Conservation (phyloP, 805 yeast genomes). For the Cyberlindnera euphorbiiphila region DNA sequence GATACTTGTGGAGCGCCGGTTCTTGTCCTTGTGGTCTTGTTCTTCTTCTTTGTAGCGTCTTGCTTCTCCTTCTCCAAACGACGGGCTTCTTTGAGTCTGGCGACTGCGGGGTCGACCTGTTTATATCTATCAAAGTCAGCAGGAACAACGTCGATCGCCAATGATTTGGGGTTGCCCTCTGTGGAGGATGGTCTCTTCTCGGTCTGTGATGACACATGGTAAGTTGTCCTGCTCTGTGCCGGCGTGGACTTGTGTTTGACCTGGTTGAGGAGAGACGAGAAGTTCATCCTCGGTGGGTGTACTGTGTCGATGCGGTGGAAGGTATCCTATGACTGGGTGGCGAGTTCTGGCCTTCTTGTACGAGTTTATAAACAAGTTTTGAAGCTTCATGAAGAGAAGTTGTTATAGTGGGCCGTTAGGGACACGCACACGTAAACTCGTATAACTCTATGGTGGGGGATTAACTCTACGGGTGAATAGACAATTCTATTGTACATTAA, state of each 20-base stretch:
- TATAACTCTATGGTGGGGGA: too few species aligned
- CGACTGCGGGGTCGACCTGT: constrained; percentile 65
- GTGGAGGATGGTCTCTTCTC: not conserved
- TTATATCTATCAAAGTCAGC: constrained; percentile 14
- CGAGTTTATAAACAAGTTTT: too few species aligned
- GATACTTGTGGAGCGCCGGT: too few species aligned
- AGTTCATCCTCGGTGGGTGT: constrained; percentile 14
- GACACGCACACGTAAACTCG: too few species aligned
- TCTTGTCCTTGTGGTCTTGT: constrained; percentile 4
- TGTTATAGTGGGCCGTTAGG: too few species aligned
- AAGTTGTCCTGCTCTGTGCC: too few species aligned
- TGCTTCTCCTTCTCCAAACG: constrained; percentile 43
- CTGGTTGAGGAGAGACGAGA: constrained; percentile 19
- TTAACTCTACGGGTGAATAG: too few species aligned
- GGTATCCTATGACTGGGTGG: too few species aligned
- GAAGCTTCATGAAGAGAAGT: too few species aligned
- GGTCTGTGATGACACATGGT: not conserved
- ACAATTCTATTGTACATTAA: constrained; percentile 3
- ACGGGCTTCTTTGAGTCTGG: constrained; percentile 62
- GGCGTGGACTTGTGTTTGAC: constrained; percentile 17
- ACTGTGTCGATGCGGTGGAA: not conserved
- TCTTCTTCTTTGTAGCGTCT: constrained; percentile 18
- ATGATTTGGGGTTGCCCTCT: not conserved
- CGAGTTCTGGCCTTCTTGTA: too few species aligned
- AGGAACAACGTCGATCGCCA: constrained; percentile 10